Evolutionary conservation across 257 asterid genomes (phyloP), one percentile per base, ranked within the genome.

Genomic region (Petrea volubilis): DNA sequence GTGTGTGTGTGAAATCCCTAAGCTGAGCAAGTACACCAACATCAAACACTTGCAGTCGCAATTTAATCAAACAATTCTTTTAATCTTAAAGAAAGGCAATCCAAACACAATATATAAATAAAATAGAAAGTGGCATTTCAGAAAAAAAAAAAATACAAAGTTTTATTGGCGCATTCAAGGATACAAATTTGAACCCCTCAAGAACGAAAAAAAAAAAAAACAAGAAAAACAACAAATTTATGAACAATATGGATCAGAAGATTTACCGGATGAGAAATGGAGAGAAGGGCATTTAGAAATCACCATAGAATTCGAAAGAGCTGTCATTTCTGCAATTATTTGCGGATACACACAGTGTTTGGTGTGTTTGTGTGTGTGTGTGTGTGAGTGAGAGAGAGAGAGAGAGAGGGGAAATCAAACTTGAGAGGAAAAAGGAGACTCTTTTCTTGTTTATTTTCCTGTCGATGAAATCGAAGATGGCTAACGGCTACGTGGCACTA

Each of bases 221-320:
- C 2, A 18, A 14, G 0, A 21, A 24, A 36, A 23, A 67, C 23
- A 44, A 24, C 18, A 7, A 21, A 3, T 21, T 24, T 6, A 47
- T 12, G 3, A 59, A 2, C 0, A 46, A 64, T 68, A 64, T 6
- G 15, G 46, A 61, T 68, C 38, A 23, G 55, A 13, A 24, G 50
- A 58, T 29, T 65, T 77, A 85, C 91, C 90, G 4, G 81, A 61
- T 27, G 88, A 70, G 47, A 72, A 70, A 68, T 49, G 74, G 68
- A 63, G 56, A 33, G 79, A 46, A 20, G 79, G 81, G 60, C 50
- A 68, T 58, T 68, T 76, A 15, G 86, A 62, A 24, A 85, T 73
- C 36, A 75, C 67, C n/a, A 62, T 25, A 41, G 88, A 78, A 76
- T 52, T 84, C 17, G 88, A 83, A 27, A 88, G 59, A 78, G 87